Percentiles rank a stretch among this genome's conserved stretches.
phyloP scores from a whole-genome alignment of 176 grass and related monocot species.

The Calamus simplicifolius region DNA sequence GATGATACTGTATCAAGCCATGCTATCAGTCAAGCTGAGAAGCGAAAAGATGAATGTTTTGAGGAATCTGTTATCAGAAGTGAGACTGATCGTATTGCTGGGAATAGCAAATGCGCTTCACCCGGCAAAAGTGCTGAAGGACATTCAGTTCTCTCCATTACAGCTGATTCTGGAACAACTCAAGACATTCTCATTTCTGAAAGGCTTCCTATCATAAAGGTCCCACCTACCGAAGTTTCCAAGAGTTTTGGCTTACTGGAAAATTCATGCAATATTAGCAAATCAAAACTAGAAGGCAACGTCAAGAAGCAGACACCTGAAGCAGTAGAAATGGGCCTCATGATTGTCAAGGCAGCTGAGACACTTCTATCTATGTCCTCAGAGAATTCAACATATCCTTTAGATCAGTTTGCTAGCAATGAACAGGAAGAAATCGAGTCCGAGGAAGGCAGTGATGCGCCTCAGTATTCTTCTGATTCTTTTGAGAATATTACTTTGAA shows the following conservation, averaged over 20 bases:
- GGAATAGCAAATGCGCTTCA: conserved; percentile 8
- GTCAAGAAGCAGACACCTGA: conserved; percentile 17
- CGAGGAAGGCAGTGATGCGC: conserved; percentile 12
- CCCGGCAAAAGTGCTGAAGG: neutral
- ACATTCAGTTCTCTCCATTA: neutral
- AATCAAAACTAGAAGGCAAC: conserved; percentile 15
- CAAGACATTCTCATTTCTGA: neutral
- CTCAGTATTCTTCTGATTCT: conserved; percentile 44
- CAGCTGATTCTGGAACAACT: neutral
- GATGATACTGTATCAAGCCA: conserved; percentile 32
- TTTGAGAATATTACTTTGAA: conserved; percentile 49
- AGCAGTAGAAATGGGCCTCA: conserved; percentile 13
- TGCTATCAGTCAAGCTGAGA: conserved; percentile 13
- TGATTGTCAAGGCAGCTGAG: conserved; percentile 41
- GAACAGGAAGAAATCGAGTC: conserved; percentile 6
- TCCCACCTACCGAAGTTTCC: conserved; percentile 10
- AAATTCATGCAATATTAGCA: neutral
- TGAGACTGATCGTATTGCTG: conserved; percentile 8
- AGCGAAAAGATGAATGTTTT: conserved; percentile 8
- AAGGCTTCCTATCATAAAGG: neutral
- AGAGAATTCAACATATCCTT: conserved; percentile 14
- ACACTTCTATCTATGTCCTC: conserved; percentile 62
- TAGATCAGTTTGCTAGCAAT: conserved; percentile 5
- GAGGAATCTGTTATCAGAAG: conserved; percentile 12
- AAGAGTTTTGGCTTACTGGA: conserved; percentile 7